Evolutionary conservation across 306 rosid genomes (phyloP).

Genomic region (Dicorynia guianensis): DNA sequence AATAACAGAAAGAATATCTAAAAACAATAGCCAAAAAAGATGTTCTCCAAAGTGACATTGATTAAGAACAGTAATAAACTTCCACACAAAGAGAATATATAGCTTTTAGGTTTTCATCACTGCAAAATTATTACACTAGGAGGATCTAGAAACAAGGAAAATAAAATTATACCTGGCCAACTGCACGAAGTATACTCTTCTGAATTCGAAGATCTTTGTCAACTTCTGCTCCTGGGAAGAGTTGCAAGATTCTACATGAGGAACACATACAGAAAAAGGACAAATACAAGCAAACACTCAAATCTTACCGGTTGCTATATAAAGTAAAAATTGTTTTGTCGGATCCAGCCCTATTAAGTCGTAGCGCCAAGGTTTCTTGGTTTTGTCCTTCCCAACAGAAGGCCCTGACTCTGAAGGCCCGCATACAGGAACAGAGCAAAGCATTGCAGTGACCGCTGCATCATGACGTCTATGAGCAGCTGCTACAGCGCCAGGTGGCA

Average conservation of each 20-base stretch:
- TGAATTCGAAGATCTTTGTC: slow-evolving; percentile 91
- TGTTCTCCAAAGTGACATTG: slow-evolving; percentile 25
- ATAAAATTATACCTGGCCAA: slow-evolving; percentile 71
- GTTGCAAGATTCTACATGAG: slow-evolving; percentile 41
- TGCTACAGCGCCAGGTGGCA: slow-evolving; percentile 93
- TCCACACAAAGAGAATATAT: slow-evolving; percentile 24
- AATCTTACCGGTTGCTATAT: slow-evolving; percentile 84
- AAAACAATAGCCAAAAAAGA: slow-evolving; percentile 9
- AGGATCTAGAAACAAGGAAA: slow-evolving; percentile 15
- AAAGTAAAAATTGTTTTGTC: slow-evolving; percentile 79
- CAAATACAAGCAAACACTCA: slow-evolving; percentile 16
- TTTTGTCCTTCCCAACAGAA: slow-evolving; percentile 92
- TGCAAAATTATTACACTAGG: slow-evolving; percentile 13
- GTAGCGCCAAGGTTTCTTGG: slow-evolving; percentile 80
- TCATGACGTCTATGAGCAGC: slow-evolving; percentile 96
- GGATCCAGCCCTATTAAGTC: slow-evolving; percentile 94
- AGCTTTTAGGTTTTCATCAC: background rate
- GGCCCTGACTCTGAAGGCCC: slow-evolving; percentile 84
- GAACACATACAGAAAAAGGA: slow-evolving; percentile 30
- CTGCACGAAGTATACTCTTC: slow-evolving; percentile 86
- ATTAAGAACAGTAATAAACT: slow-evolving; percentile 18
- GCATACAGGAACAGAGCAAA: slow-evolving; percentile 85
- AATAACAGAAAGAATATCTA: slow-evolving; percentile 17
- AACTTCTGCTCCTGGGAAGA: slow-evolving; percentile 74
- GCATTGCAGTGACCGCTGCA: slow-evolving; percentile 95